These are phyloP conservation scores for Evansstolkia leycettana DNA, from an alignment of 495 filamentous ascomycete genomes.

Conservation along the genomic window DNA sequence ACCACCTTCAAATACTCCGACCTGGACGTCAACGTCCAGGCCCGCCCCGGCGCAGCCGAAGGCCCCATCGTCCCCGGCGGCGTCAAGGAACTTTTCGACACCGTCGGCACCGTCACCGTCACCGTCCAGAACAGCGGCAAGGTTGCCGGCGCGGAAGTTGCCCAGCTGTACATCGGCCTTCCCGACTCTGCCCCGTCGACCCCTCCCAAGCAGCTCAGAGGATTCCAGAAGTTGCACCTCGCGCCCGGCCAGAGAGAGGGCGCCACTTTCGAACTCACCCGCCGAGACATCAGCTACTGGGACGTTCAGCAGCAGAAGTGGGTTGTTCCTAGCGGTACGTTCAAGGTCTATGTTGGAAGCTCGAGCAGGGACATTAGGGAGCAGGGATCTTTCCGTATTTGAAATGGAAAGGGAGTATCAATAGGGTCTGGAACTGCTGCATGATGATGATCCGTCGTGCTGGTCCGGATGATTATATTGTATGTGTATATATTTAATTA, in stretches of 20 bases:
- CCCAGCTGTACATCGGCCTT: slow-evolving; percentile 42
- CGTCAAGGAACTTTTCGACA: slow-evolving; percentile 44
- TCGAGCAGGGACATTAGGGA: slow-evolving; percentile 20
- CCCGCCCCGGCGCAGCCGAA: background rate
- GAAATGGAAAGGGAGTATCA: too few relatives aligned
- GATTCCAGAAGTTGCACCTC: slow-evolving; percentile 49
- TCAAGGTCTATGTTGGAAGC: slow-evolving; percentile 45
- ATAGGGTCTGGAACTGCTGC: too few relatives aligned
- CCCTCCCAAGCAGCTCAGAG: slow-evolving; percentile 47
- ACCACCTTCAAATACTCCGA: slow-evolving; percentile 46
- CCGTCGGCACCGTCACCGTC: slow-evolving; percentile 35
- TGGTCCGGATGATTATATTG: too few relatives aligned
- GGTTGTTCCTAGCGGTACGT: slow-evolving; percentile 32
- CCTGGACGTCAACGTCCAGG: slow-evolving; percentile 1
- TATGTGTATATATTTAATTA: too few relatives aligned
- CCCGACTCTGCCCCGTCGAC: slow-evolving; percentile 13
- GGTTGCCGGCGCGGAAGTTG: slow-evolving; percentile 42
- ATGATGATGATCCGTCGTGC: too few relatives aligned
- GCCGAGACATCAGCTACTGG: slow-evolving; percentile 59
- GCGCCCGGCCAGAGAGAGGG: slow-evolving; percentile 24
- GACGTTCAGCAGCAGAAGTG: slow-evolving; percentile 47
- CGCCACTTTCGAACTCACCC: slow-evolving; percentile 44
- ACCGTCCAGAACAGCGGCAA: slow-evolving; percentile 39
- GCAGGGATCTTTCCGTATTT: background rate
- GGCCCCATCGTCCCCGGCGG: slow-evolving; percentile 36